Evolutionary conservation across 345 rosid genomes (phyloP), one percentile per base, ranked within the genome.

Genomic region (Lumnitzera littorea): DNA sequence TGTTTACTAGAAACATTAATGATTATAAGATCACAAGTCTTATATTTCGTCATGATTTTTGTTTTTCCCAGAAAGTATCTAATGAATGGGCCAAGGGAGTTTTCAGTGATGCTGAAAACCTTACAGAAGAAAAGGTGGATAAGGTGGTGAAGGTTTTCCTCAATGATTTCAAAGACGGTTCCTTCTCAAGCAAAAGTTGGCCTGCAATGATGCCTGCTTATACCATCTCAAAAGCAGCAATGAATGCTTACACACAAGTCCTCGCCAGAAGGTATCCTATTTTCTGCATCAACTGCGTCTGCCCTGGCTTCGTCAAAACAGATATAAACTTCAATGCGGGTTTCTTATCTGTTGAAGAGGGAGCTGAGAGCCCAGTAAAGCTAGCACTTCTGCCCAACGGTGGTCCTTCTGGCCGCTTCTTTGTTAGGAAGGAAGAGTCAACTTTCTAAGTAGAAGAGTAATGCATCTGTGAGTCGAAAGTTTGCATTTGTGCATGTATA

Each of bases 231-330:
- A 81, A 78, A 69, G 86, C 79, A 15, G 77, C 50, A 16, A 62
- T 78, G 69, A 76, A 76, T 6, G 79, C 77, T 41, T 58, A 78
- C 71, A 78, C 84, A 23, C 69, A 81, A 67, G 62, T 81, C 31
- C 58, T 76, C 54, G 79, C 82, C 14, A 84, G 70, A 54, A 73
- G 63, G 54, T 50, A 74, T 48, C 65, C 76, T 1, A 31, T 65
- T 27, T 46, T 75, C 48, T 25, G 62, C 65, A 68, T 77, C 76
- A 81, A 77, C 50, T 23, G 77, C 51, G 82, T 77, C 24, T 84
- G 84, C 63, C 86, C 87, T 23, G 87, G 85, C 62, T 77, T 15
- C 61, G 86, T 79, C 14, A 79, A 74, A 27, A 79, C 83, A 1
- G 81, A 84, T 17, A 29, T 69, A 5, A 84, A 46, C 60, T 61